Evolutionary conservation across 1,139 yeast species (phyloP), one percentile per base, ranked within the genome.

Genomic region (Groenewaldozyma auringiensis): DNA sequence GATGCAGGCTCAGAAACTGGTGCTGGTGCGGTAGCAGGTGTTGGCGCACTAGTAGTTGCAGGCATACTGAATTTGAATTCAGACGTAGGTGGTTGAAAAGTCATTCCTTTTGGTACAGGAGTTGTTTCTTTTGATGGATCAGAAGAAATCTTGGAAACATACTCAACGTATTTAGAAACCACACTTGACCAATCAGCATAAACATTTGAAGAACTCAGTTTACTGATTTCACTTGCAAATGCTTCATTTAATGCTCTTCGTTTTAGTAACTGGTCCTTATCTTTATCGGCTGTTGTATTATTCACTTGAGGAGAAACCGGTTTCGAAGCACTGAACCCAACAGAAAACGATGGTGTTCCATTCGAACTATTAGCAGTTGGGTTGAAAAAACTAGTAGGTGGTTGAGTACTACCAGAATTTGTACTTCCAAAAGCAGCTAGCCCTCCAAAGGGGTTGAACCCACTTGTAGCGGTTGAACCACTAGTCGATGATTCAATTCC

Each of bases 241-340:
- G 74, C 78, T 21, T 76, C 75, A 61, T 86, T 86, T 59, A 87
- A 71, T 1, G 95, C 94, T 4, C 58, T 55, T 31, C 50, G 47
- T 27, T 53, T 52, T 21, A 62, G 42, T 17, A 47, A 42, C 41
- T 45, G 9, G 9, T 6, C 44, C 2, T 45, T 46, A 27, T 41
- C 43, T 27, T 25, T 25, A 25, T 43, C 13, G 11, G 40, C 44
- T 14, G 37, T n/a, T 9, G 32, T 9, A 27, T 13, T 17, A 21
- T 33, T 21, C 29, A 37, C 41, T 27, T 36, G 36, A 41, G 47
- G 45, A 8, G 48, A 45, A 25, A 41, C 41, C 14, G 42, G 22
- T 14, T 34, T 40, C 40, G 41, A 39, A 20, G 40, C 36, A n/a
- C 42, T 40, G 22, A 47, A 16, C 11, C 36, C 40, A 18, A 18